A percentile compares a stretch with the other conserved stretches of the same genome.
These are phyloP conservation scores for Hansenula lynferdii DNA, from an alignment of 1,139 yeast species.

Conservation along the genomic window DNA sequence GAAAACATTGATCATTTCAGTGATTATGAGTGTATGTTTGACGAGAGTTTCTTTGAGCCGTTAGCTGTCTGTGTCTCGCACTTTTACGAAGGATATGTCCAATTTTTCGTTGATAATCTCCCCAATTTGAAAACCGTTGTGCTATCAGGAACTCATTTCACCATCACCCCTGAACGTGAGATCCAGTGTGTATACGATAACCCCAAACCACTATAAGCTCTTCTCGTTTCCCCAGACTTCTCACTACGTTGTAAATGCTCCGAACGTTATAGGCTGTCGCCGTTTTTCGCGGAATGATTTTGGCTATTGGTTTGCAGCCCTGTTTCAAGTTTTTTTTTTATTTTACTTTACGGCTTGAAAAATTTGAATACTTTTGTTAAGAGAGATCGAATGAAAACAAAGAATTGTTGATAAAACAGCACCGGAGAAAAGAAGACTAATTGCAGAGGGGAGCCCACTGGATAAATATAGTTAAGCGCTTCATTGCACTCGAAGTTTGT, in stretches of 20 bases:
- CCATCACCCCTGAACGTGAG: neutral
- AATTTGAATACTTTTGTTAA: neutral
- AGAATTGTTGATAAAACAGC: no score
- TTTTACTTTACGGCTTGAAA: neutral
- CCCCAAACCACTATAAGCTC: neutral
- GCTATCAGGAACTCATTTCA: slow-evolving; percentile 2
- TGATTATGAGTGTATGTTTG: slow-evolving; percentile 28
- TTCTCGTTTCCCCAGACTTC: neutral
- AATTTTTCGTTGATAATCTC: slow-evolving; percentile 1
- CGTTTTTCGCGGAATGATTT: neutral
- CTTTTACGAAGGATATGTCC: slow-evolving; percentile 24
- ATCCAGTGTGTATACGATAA: slow-evolving; percentile 4
- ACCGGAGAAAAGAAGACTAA: neutral
- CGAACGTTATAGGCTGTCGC: neutral
- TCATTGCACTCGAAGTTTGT: no score
- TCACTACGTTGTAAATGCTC: neutral
- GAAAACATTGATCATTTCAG: slow-evolving; percentile 27
- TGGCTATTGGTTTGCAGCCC: no score
- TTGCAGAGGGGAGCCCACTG: no score
- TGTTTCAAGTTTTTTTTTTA: neutral
- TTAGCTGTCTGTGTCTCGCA: slow-evolving; percentile 28
- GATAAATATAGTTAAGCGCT: no score
- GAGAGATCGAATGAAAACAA: no score
- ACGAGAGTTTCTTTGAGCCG: slow-evolving; percentile 23
- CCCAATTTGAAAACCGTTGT: slow-evolving; percentile 6